A percentile compares a stretch with the other conserved stretches of the same genome.
Conservation (phyloP, 2,329 filamentous ascomycete genomes). For the Phyllosticta citrichinensis region DNA sequence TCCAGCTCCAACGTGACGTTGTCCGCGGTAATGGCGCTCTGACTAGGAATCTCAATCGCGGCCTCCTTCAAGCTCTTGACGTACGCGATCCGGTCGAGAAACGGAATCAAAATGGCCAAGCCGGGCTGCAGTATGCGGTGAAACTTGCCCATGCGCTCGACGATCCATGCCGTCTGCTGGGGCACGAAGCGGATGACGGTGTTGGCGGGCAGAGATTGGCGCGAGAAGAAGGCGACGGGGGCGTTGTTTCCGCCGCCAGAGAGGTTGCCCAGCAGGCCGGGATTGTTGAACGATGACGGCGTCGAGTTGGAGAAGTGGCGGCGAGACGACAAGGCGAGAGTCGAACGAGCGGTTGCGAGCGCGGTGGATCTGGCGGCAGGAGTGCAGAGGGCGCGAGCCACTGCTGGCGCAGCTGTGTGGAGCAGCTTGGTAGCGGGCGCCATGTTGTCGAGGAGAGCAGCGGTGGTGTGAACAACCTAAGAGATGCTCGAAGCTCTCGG, state of each 20-base stretch:
- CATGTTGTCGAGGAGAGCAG: constrained; percentile 4
- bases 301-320: neutral
- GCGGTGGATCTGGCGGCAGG: neutral
- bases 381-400: constrained; percentile 2
- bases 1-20: constrained; percentile 96
- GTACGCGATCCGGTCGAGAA: constrained; percentile 93
- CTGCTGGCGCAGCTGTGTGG: constrained; percentile 1
- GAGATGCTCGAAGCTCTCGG: neutral
- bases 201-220: constrained; percentile 68
- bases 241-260: constrained; percentile 15
- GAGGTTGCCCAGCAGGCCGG: neutral
- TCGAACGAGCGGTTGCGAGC: neutral
- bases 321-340: neutral
- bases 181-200: constrained; percentile 93
- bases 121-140: constrained; percentile 87
- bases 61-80: constrained; percentile 96
- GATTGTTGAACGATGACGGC: constrained; percentile 3
- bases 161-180: constrained; percentile 99
- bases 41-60: constrained; percentile 92
- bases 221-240: constrained; percentile 72
- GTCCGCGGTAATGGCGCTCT: constrained; percentile 96
- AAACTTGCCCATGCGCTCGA: constrained; percentile 99
- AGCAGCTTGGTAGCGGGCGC: constrained; percentile 8
- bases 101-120: constrained; percentile 76
- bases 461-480: neutral